These are phyloP conservation scores for Lachnellula suecica DNA, from an alignment of 2,329 filamentous ascomycete genomes.

Conservation along the genomic window DNA sequence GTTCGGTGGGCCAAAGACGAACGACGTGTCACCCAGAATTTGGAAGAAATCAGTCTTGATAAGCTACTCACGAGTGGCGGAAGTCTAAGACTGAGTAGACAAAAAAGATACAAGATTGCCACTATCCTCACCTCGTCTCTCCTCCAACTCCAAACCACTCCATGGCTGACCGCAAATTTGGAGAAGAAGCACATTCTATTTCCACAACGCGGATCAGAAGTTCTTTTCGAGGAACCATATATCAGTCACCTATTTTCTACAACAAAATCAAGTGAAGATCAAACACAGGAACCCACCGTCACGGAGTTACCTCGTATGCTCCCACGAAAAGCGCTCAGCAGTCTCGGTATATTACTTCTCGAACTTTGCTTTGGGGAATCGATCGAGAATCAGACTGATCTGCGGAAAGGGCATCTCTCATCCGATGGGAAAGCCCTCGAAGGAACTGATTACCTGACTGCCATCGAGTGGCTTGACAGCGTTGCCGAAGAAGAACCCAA, in stretches of 20 bases:
- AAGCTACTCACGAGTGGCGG: slow-evolving; percentile 10
- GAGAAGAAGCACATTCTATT: slow-evolving; percentile 27
- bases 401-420: slow-evolving; percentile 13
- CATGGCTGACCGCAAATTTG: slow-evolving; percentile 21
- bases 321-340: slow-evolving; percentile 13
- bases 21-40: not conserved
- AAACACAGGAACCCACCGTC: not conserved
- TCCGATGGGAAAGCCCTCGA: slow-evolving; percentile 16
- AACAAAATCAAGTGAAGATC: not conserved
- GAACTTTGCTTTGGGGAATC: slow-evolving; percentile 27
- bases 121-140: slow-evolving; percentile 23
- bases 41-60: slow-evolving; percentile 16
- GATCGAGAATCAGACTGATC: slow-evolving; percentile 19
- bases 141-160: slow-evolving; percentile 25
- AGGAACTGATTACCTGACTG: slow-evolving; percentile 20
- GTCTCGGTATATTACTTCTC: slow-evolving; percentile 25
- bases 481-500: slow-evolving; percentile 23
- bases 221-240: slow-evolving; percentile 22
- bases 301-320: not conserved
- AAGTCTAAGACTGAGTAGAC: slow-evolving; percentile 11
- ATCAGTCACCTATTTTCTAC: slow-evolving; percentile 14
- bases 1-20: slow-evolving; percentile 2
- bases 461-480: slow-evolving; percentile 20
- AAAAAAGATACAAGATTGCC: slow-evolving; percentile 24
- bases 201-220: slow-evolving; percentile 7